Evolutionary conservation across 202 grass and related monocot genomes (phyloP).

Genomic region (Setaria viridis): DNA sequence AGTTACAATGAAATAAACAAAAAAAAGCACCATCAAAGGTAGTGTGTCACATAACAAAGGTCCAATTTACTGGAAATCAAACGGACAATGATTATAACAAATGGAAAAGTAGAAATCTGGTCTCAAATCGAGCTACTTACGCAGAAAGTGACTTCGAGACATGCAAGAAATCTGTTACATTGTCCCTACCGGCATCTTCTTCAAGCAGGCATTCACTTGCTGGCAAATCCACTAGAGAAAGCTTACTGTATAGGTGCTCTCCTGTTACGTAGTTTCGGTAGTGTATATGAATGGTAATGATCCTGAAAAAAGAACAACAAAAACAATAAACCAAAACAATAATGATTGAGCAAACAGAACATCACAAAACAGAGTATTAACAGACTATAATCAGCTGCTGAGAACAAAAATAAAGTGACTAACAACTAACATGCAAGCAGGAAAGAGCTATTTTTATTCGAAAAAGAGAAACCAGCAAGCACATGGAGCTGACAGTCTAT

Average conservation of each 20-base stretch:
- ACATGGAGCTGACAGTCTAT: neutral
- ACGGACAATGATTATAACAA: slow-evolving; percentile 30
- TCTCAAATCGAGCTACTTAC: slow-evolving; percentile 64
- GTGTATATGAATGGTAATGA: slow-evolving; percentile 97
- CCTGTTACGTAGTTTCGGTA: slow-evolving; percentile 81
- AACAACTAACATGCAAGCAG: slow-evolving; percentile 15
- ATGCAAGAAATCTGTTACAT: slow-evolving; percentile 89
- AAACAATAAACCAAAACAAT: slow-evolving; percentile 41
- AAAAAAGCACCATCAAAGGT: slow-evolving; percentile 24
- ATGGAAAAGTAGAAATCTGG: slow-evolving; percentile 14
- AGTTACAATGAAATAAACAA: slow-evolving; percentile 38
- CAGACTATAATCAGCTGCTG: slow-evolving; percentile 21
- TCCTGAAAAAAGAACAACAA: slow-evolving; percentile 70
- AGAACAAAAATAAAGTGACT: slow-evolving; percentile 23
- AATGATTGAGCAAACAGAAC: neutral
- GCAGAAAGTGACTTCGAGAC: slow-evolving; percentile 97
- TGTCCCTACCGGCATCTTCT: slow-evolving; percentile 83
- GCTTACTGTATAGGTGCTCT: slow-evolving; percentile 94
- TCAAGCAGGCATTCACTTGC: slow-evolving; percentile 78
- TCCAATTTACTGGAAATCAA: slow-evolving; percentile 28
- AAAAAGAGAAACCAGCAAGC: neutral
- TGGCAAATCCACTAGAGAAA: slow-evolving; percentile 94
- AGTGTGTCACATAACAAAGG: slow-evolving; percentile 34
- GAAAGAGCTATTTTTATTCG: slow-evolving; percentile 13
- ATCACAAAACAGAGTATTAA: slow-evolving; percentile 1